These are phyloP conservation scores for Galeopsis tetrahit DNA, from an alignment of 257 asterid species.

Conservation along the genomic window DNA sequence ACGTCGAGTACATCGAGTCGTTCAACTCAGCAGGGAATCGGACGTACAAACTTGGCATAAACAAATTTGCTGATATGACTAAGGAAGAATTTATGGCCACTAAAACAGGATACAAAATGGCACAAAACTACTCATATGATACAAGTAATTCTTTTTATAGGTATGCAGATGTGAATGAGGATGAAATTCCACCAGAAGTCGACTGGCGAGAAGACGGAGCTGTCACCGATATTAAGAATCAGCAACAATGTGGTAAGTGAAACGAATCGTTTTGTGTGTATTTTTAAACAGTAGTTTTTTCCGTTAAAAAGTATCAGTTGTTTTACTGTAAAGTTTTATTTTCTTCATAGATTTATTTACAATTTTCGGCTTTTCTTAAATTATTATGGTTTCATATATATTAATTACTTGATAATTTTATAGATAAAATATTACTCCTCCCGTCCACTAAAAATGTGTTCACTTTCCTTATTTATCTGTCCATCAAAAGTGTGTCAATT, in stretches of 20 bases:
- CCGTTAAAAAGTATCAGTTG: too few relatives aligned
- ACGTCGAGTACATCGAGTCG: conserved; percentile 14
- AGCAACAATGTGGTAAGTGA: conserved; percentile 47
- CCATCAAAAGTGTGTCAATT: too few relatives aligned
- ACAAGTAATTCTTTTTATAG: neutral
- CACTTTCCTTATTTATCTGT: too few relatives aligned
- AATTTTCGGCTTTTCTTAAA: too few relatives aligned
- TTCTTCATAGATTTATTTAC: too few relatives aligned
- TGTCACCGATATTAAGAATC: conserved; percentile 49
- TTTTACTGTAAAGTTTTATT: too few relatives aligned
- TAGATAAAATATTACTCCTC: too few relatives aligned
- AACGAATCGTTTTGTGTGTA: neutral
- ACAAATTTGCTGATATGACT: conserved; percentile 25
- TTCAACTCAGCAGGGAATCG: neutral
- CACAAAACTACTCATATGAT: too few relatives aligned
- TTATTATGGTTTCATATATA: too few relatives aligned
- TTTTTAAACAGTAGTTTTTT: too few relatives aligned
- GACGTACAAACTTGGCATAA: conserved; percentile 18
- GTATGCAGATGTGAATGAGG: conserved; percentile 40
- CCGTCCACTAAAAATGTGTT: too few relatives aligned
- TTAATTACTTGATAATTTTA: too few relatives aligned
- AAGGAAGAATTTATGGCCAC: conserved; percentile 5
- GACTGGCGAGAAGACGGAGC: conserved; percentile 56
- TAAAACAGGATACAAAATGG: conserved; percentile 29
- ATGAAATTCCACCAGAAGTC: conserved; percentile 39